Evolutionary conservation across 768 basidiomycete genomes (phyloP).

Genomic region (Xanthoconium purpureum): DNA sequence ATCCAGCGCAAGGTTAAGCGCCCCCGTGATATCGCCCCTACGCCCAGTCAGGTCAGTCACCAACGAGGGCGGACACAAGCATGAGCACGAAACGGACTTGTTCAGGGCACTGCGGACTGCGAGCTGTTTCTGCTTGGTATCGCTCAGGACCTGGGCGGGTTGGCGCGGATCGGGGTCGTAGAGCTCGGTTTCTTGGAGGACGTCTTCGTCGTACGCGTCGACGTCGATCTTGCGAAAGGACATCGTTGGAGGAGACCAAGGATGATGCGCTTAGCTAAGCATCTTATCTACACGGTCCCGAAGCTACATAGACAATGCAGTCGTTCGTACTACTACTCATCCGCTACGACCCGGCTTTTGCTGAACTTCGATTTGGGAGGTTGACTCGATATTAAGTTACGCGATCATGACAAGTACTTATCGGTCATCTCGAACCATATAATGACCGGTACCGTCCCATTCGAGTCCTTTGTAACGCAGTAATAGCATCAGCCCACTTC

Average conservation of each 20-base stretch:
- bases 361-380: too few relatives aligned
- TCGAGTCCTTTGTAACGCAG: too few relatives aligned
- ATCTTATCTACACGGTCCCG: not conserved
- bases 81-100: conserved; percentile 48
- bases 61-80: not conserved
- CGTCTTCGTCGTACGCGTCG: conserved; percentile 91
- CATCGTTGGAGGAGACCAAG: conserved; percentile 33
- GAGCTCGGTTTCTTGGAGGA: conserved; percentile 78
- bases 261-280: conserved; percentile 2
- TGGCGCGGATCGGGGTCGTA: conserved; percentile 83
- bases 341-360: too few relatives aligned
- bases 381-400: too few relatives aligned
- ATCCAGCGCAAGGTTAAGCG: conserved; percentile 67
- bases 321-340: too few relatives aligned
- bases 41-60: not conserved
- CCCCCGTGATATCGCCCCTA: conserved; percentile 76
- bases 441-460: too few relatives aligned
- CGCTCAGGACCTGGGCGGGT: conserved; percentile 67
- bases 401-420: too few relatives aligned
- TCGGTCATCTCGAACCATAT: too few relatives aligned
- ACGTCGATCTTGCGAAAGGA: conserved; percentile 93
- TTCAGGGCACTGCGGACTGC: conserved; percentile 72
- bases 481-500: too few relatives aligned
- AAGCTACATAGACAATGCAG: too few relatives aligned
- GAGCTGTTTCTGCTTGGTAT: conserved; percentile 70